Evolutionary conservation across 2,329 filamentous ascomycete species (phyloP).

Genomic region (Fonsecaea multimorphosa): DNA sequence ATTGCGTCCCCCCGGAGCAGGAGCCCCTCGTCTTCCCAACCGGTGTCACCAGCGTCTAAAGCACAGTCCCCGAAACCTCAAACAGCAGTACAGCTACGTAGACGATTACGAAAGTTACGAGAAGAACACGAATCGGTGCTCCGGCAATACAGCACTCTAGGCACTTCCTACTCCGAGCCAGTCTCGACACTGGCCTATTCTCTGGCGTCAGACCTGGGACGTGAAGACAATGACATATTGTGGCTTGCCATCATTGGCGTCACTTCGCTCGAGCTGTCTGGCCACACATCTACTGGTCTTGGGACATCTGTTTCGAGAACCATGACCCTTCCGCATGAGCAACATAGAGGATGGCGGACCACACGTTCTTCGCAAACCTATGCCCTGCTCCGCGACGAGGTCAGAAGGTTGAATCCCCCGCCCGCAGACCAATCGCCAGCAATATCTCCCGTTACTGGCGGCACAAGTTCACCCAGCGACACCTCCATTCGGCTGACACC

Average conservation of each 20-base stretch:
- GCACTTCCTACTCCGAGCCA: constrained; percentile 91
- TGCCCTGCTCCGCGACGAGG: constrained; percentile 87
- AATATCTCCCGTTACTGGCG: constrained; percentile 27
- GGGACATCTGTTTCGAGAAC: constrained; percentile 57
- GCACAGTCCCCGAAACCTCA: constrained; percentile 46
- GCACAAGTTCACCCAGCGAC: constrained; percentile 83
- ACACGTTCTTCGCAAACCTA: constrained; percentile 78
- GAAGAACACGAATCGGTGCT: constrained; percentile 77
- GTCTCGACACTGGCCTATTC: constrained; percentile 95
- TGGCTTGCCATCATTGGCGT: constrained; percentile 96
- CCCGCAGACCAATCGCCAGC: constrained; percentile 59
- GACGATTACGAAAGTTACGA: constrained; percentile 75
- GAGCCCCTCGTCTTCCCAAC: constrained; percentile 53
- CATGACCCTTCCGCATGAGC: constrained; percentile 55
- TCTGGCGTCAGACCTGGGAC: constrained; percentile 88
- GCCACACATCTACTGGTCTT: constrained; percentile 80
- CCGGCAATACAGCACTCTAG: constrained; percentile 81
- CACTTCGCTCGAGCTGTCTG: constrained; percentile 90
- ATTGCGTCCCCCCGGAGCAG: constrained; percentile 45
- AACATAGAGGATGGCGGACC: constrained; percentile 37
- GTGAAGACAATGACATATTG: constrained; percentile 93
- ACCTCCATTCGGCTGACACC: constrained; percentile 90
- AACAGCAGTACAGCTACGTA: constrained; percentile 74
- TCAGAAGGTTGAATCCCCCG: constrained; percentile 82
- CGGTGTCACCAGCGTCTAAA: constrained; percentile 54